Evolutionary conservation across 2,329 filamentous ascomycete species (phyloP).

Genomic region (Botrytis porri): DNA sequence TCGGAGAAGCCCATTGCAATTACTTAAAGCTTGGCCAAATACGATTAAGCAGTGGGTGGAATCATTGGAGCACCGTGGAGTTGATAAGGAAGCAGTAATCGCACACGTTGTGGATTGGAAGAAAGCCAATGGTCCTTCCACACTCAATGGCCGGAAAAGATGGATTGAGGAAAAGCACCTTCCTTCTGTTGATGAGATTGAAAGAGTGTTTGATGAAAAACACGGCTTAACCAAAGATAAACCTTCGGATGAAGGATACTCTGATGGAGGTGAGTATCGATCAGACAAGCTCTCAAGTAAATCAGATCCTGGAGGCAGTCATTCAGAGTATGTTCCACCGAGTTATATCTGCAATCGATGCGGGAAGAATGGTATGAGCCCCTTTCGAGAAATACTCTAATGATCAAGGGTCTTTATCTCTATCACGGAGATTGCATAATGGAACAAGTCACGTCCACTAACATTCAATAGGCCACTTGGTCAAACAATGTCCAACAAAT

Average conservation of each 20-base stretch:
- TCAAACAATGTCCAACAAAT: constrained; percentile 44
- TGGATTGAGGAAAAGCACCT: constrained; percentile 4
- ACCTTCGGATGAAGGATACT: neutral
- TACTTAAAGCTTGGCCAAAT: constrained; percentile 30
- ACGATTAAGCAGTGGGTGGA: constrained; percentile 31
- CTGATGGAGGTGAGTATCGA: neutral
- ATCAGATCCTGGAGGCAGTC: neutral
- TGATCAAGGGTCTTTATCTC: neutral
- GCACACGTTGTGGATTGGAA: constrained; percentile 27
- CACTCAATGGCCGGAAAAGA: neutral
- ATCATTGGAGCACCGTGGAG: constrained; percentile 25
- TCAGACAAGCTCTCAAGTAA: neutral
- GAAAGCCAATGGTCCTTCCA: constrained; percentile 20
- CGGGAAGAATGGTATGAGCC: constrained; percentile 26
- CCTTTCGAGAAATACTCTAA: neutral
- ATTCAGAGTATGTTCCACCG: constrained; percentile 10
- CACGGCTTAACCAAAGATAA: neutral
- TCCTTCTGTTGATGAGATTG: constrained; percentile 21
- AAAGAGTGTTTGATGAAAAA: constrained; percentile 21
- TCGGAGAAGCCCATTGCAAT: constrained; percentile 20
- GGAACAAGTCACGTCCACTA: constrained; percentile 3
- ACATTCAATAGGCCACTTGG: constrained; percentile 40
- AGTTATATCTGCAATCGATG: constrained; percentile 35
- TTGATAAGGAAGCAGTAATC: constrained; percentile 23
- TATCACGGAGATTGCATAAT: neutral